A percentile compares a stretch with the other conserved stretches of the same genome.
Conservation (phyloP, 2,329 filamentous ascomycete genomes). For the Aspergillus brunneoviolaceus region DNA sequence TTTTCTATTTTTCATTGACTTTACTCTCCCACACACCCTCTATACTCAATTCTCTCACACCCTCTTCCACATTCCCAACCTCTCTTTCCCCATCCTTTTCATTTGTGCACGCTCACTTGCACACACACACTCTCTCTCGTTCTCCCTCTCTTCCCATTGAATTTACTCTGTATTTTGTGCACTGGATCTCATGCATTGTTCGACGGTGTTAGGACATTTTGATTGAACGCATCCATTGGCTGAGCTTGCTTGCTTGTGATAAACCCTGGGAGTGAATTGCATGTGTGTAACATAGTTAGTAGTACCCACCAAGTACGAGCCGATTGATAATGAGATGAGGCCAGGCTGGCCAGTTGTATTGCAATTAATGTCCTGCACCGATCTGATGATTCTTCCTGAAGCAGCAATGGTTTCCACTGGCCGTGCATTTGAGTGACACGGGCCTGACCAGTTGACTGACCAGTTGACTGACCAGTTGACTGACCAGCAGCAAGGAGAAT, state of each 20-base stretch:
- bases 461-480: no score
- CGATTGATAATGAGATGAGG: neutral
- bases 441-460: no score
- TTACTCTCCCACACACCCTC: conserved; percentile 5
- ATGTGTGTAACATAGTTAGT: neutral
- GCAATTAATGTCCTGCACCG: neutral
- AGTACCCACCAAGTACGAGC: neutral
- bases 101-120: neutral
- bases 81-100: conserved; percentile 6
- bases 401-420: no score
- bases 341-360: neutral
- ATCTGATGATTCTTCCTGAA: no score
- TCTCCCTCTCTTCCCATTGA: conserved; percentile 13
- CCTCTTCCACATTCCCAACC: neutral
- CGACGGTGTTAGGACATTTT: conserved; percentile 21
- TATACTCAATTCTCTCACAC: neutral
- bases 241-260: neutral
- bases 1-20: conserved; percentile 11
- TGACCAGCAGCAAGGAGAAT: neutral
- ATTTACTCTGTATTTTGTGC: conserved; percentile 12
- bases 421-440: no score
- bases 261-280: neutral
- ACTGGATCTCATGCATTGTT: conserved; percentile 21
- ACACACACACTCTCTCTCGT: neutral
- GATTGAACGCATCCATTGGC: conserved; percentile 4